These are phyloP conservation scores for Talaromyces liani DNA, from an alignment of 495 filamentous ascomycete species.

Conservation along the genomic window DNA sequence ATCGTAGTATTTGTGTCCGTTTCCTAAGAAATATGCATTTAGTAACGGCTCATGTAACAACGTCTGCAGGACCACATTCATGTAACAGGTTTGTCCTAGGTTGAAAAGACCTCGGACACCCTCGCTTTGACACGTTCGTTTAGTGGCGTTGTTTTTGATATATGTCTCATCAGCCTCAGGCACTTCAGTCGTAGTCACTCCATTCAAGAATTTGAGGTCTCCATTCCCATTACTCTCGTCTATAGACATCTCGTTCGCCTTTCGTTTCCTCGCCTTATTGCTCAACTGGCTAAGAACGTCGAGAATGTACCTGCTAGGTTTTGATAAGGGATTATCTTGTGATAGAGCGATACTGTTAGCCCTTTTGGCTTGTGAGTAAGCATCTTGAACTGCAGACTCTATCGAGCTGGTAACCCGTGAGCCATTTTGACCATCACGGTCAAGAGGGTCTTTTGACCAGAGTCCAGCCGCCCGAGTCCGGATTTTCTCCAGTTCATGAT, in stretches of 20 bases:
- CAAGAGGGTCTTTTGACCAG: background rate
- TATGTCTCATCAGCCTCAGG: slow-evolving; percentile 27
- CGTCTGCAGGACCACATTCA: slow-evolving; percentile 83
- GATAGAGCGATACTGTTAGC: background rate
- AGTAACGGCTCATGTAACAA: slow-evolving; percentile 84
- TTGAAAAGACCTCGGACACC: slow-evolving; percentile 84
- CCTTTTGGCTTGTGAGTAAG: slow-evolving; percentile 6
- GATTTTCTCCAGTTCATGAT: slow-evolving; percentile 71
- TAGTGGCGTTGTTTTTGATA: slow-evolving; percentile 34
- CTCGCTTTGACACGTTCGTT: slow-evolving; percentile 37
- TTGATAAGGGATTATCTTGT: background rate
- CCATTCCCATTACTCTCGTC: background rate
- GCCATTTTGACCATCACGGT: background rate
- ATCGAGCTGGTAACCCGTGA: background rate
- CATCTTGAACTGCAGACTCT: slow-evolving; percentile 5
- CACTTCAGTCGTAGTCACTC: background rate
- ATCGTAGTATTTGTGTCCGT: slow-evolving; percentile 66
- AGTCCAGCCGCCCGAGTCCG: slow-evolving; percentile 11
- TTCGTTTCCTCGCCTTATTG: slow-evolving; percentile 2
- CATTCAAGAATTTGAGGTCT: background rate
- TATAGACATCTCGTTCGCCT: slow-evolving; percentile 1
- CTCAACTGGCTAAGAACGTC: background rate
- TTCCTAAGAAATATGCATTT: slow-evolving; percentile 76
- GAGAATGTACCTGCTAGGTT: slow-evolving; percentile 1
- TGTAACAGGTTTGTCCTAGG: slow-evolving; percentile 88